Evolutionary conservation across 768 basidiomycete genomes (phyloP).

Genomic region (Dentipellis sp.): DNA sequence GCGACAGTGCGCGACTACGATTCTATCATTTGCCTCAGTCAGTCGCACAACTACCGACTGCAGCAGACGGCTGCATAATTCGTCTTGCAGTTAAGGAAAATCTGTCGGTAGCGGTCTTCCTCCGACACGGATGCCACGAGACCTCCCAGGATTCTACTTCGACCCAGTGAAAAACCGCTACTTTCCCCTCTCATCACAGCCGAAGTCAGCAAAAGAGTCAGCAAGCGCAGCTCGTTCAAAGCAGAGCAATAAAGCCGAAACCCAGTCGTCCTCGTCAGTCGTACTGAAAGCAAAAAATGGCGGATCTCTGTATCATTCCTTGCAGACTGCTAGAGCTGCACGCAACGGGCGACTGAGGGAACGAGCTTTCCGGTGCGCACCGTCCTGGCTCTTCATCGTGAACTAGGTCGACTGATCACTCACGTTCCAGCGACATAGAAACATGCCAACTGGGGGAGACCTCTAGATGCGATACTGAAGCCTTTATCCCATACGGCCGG

Average conservation of each 20-base stretch:
- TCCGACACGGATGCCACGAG: slow-evolving; percentile 8
- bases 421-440: background rate
- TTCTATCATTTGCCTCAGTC: no score
- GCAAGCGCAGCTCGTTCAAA: background rate
- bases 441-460: background rate
- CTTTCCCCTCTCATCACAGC: slow-evolving; percentile 17
- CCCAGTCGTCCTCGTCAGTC: no score
- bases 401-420: background rate
- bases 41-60: no score
- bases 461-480: background rate
- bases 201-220: background rate
- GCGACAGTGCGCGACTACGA: no score
- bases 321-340: background rate
- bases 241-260: no score
- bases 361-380: background rate
- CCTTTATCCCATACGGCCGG: background rate
- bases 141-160: slow-evolving; percentile 20
- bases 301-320: background rate
- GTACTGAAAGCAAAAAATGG: no score
- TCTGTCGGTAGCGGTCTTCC: no score
- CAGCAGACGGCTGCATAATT: no score
- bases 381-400: background rate
- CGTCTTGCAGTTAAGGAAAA: no score
- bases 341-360: background rate
- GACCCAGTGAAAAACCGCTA: slow-evolving; percentile 16